Conservation (phyloP, 352 stramenopile genomes). For the Pythium plurisporium region DNA sequence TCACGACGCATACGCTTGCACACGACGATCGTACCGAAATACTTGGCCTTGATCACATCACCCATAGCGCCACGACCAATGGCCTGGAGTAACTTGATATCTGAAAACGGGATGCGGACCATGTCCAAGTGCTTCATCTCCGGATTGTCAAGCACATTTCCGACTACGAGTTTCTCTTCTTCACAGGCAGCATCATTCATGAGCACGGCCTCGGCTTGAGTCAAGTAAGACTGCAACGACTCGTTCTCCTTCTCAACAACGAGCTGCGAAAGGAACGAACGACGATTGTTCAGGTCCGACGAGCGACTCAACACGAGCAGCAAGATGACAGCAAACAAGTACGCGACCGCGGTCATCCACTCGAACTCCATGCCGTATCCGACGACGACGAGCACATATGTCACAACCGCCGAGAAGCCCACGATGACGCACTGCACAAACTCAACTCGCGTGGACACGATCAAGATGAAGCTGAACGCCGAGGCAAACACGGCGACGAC, state of each 20-base stretch:
- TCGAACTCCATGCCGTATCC: slow-evolving; percentile 55
- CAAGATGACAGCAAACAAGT: slow-evolving; percentile 59
- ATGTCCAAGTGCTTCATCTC: slow-evolving; percentile 76
- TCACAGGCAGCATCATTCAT: slow-evolving; percentile 75
- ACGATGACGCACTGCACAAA: slow-evolving; percentile 84
- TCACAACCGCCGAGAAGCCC: slow-evolving; percentile 41
- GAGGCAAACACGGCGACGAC: slow-evolving; percentile 63
- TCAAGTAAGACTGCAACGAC: slow-evolving; percentile 70
- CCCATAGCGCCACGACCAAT: slow-evolving; percentile 79
- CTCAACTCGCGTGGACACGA: slow-evolving; percentile 82
- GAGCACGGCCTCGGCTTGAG: slow-evolving; percentile 73
- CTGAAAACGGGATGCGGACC: slow-evolving; percentile 78
- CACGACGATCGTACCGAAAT: slow-evolving; percentile 84
- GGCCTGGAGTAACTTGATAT: slow-evolving; percentile 76
- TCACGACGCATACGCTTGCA: slow-evolving; percentile 87
- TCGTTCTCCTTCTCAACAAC: slow-evolving; percentile 86
- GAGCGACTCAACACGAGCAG: slow-evolving; percentile 77
- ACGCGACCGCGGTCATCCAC: slow-evolving; percentile 61
- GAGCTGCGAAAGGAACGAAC: slow-evolving; percentile 79
- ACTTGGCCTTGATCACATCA: slow-evolving; percentile 87
- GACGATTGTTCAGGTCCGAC: slow-evolving; percentile 70
- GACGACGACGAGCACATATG: slow-evolving; percentile 60
- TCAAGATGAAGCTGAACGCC: slow-evolving; percentile 80
- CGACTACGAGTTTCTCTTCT: slow-evolving; percentile 69
- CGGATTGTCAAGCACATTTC: slow-evolving; percentile 55